Conservation (phyloP, 176 grass and related monocot species). For the Oryza nivara region DNA sequence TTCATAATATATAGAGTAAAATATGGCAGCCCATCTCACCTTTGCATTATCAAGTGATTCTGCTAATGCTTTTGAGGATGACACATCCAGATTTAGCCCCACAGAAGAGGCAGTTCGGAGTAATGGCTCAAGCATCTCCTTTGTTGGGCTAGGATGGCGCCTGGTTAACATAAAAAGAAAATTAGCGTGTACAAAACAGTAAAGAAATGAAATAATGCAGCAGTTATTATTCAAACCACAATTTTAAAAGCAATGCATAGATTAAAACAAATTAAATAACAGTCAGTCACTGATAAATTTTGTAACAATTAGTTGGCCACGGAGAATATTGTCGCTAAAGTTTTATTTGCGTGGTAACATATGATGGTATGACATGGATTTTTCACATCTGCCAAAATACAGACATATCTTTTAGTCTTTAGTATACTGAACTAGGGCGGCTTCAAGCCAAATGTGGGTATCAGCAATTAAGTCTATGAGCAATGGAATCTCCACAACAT, state of each 20-base stretch:
- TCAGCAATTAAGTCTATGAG: neutral
- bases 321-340: neutral
- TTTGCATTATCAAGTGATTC: slow-evolving; percentile 96
- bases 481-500: slow-evolving; percentile 15
- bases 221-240: neutral
- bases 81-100: slow-evolving; percentile 83
- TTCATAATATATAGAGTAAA: neutral
- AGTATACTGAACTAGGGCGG: neutral
- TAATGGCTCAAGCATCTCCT: slow-evolving; percentile 99
- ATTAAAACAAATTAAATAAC: slow-evolving; percentile 4
- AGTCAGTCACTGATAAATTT: neutral
- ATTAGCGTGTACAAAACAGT: slow-evolving; percentile 31
- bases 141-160: slow-evolving; percentile 90
- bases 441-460: neutral
- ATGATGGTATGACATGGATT: neutral
- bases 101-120: slow-evolving; percentile 79
- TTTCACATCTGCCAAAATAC: slow-evolving; percentile 7
- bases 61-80: slow-evolving; percentile 95
- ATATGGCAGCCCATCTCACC: slow-evolving; percentile 46
- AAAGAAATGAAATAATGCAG: slow-evolving; percentile 21
- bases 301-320: neutral
- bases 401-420: neutral
- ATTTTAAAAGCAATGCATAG: neutral
- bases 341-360: slow-evolving; percentile 1
- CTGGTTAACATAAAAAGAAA: slow-evolving; percentile 56